Conservation (phyloP, 352 stramenopile species). For the Phytophthora megakarya region DNA sequence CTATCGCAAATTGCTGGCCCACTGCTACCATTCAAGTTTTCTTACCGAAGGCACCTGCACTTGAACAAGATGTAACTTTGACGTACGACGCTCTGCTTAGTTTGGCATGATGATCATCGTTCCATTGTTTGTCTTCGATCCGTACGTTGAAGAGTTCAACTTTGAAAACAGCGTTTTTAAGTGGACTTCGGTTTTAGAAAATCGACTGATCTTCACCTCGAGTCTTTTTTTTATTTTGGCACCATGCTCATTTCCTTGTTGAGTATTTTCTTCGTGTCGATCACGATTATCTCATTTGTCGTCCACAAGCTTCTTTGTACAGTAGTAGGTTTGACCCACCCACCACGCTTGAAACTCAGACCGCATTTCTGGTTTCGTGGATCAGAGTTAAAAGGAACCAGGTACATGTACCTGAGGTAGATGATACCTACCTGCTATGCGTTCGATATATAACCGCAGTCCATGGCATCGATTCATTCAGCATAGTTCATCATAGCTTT, state of each 20-base stretch:
- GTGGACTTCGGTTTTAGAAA: slow-evolving; percentile 6
- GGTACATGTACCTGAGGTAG: too few relatives aligned
- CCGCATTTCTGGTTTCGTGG: too few relatives aligned
- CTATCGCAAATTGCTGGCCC: slow-evolving; percentile 31
- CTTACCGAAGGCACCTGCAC: slow-evolving; percentile 15
- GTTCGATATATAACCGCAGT: too few relatives aligned
- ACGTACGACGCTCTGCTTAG: slow-evolving; percentile 21
- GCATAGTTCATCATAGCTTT: too few relatives aligned
- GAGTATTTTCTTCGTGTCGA: too few relatives aligned
- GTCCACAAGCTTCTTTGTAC: too few relatives aligned
- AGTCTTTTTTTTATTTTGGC: slow-evolving; percentile 11
- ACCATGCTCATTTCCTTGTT: slow-evolving; percentile 27
- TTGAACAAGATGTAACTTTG: slow-evolving; percentile 13
- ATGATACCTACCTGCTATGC: too few relatives aligned
- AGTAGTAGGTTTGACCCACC: too few relatives aligned
- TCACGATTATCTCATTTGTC: too few relatives aligned
- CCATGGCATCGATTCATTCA: too few relatives aligned
- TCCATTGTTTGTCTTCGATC: slow-evolving; percentile 23
- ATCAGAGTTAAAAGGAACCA: too few relatives aligned
- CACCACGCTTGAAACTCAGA: too few relatives aligned
- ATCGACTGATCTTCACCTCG: slow-evolving; percentile 19
- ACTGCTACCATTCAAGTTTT: slow-evolving; percentile 29
- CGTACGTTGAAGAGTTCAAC: slow-evolving; percentile 24
- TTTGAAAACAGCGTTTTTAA: slow-evolving; percentile 14
- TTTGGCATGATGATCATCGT: slow-evolving; percentile 19